Percentiles rank a stretch among this genome's conserved stretches.
These are phyloP conservation scores for Sporothrix humicola DNA, from an alignment of 2,329 filamentous ascomycete genomes.

Conservation along the genomic window DNA sequence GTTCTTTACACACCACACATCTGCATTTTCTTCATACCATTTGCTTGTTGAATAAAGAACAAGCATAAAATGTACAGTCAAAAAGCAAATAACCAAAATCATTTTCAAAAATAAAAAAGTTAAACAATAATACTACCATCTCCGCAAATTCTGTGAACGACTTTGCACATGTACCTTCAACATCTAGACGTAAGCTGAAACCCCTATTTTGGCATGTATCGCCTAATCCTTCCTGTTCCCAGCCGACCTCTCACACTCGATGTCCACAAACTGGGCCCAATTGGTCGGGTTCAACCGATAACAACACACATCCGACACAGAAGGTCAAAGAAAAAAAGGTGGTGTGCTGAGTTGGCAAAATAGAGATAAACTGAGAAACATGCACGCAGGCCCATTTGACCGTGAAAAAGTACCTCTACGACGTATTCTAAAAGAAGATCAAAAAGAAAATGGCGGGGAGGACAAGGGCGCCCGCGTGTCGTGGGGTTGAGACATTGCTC, in stretches of 20 bases:
- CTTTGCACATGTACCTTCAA: background rate
- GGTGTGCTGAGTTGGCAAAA: slow-evolving; percentile 17
- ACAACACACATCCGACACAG: background rate
- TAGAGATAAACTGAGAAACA: background rate
- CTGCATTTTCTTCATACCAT: background rate
- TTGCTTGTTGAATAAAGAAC: background rate
- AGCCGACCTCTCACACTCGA: background rate
- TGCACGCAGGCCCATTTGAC: background rate
- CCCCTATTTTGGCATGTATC: background rate
- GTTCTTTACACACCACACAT: background rate
- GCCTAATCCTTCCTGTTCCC: background rate
- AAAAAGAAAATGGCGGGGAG: slow-evolving; percentile 22
- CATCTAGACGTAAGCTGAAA: slow-evolving; percentile 5
- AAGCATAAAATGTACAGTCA: background rate
- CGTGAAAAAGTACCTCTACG: background rate
- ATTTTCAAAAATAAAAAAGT: background rate
- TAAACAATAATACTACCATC: background rate
- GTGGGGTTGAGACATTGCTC: slow-evolving; percentile 3
- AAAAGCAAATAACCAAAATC: background rate
- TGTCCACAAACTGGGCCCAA: slow-evolving; percentile 14
- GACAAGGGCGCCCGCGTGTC: background rate
- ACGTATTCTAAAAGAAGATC: background rate
- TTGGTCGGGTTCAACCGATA: background rate
- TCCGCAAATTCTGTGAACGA: background rate
- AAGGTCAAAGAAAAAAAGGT: background rate